Conservation (phyloP, 257 asterid species). For the Thymus mandschuricus region DNA sequence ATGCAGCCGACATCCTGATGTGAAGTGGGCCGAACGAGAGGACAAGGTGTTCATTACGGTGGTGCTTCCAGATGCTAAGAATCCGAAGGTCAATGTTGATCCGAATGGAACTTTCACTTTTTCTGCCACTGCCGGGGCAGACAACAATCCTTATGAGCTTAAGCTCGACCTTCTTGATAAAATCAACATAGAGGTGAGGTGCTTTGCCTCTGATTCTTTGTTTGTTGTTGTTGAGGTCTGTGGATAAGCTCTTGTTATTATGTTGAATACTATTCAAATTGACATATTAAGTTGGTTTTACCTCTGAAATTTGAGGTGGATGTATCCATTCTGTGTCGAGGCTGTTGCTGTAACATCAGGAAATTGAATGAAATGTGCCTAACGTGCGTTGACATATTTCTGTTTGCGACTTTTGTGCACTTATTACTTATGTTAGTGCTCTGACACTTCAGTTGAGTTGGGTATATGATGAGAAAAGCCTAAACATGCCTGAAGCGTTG, state of each 20-base stretch:
- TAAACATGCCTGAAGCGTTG: neutral
- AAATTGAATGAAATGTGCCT: neutral
- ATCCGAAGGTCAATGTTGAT: constrained; percentile 63
- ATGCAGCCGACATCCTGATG: constrained; percentile 67
- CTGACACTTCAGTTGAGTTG: neutral
- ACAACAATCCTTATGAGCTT: constrained; percentile 55
- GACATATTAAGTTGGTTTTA: neutral
- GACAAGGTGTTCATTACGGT: constrained; percentile 69
- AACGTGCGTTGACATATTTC: neutral
- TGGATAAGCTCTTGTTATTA: neutral
- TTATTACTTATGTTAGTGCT: neutral
- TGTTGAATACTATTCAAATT: neutral
- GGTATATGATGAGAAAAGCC: neutral
- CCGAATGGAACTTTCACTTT: constrained; percentile 68
- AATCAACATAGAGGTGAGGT: constrained; percentile 65
- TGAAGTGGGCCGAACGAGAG: constrained; percentile 79
- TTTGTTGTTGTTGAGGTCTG: neutral
- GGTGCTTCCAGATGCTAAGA: constrained; percentile 64
- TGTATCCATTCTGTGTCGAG: neutral
- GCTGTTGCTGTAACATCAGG: neutral
- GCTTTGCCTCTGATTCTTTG: neutral
- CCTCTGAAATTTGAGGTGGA: neutral
- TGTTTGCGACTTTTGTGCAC: neutral
- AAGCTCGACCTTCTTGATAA: constrained; percentile 64
- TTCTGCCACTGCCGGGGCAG: constrained; percentile 61